phyloP scores from a whole-genome alignment of 768 basidiomycete genomes.

The Psilocybe azurescens region DNA sequence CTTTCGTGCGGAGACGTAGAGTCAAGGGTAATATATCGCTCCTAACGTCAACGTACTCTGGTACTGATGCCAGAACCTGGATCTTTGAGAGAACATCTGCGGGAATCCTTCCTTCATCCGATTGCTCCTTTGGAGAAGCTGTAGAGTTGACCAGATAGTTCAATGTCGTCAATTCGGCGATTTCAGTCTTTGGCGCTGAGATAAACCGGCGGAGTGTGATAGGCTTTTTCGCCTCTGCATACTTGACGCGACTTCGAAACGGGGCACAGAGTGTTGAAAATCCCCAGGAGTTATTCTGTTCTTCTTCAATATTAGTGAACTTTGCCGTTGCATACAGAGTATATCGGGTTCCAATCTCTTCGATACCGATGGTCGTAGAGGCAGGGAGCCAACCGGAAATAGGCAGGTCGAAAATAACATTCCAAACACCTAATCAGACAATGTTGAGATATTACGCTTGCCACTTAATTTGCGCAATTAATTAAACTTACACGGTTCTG shows the following conservation, averaged over 20 bases:
- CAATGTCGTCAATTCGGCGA: conserved; percentile 37
- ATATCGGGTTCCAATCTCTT: conserved; percentile 66
- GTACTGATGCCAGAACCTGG: conserved; percentile 67
- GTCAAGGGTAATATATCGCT: conserved; percentile 56
- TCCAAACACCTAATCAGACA: conserved; percentile 55
- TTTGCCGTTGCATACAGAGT: conserved; percentile 70
- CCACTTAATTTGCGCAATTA: conserved; percentile 13
- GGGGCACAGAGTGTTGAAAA: conserved; percentile 61
- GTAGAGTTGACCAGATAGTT: conserved; percentile 51
- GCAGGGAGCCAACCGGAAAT: conserved; percentile 93
- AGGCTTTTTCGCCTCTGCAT: conserved; percentile 42
- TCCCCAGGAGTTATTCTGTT: conserved; percentile 41
- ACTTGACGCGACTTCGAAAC: conserved; percentile 51
- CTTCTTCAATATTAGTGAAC: conserved; percentile 53
- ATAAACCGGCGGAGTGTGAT: conserved; percentile 62
- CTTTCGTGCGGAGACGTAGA: conserved; percentile 64
- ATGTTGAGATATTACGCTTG: conserved; percentile 3
- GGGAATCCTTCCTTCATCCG: conserved; percentile 45
- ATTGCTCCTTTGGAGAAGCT: conserved; percentile 22
- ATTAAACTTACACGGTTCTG: conserved; percentile 49
- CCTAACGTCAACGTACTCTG: conserved; percentile 54
- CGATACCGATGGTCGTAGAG: conserved; percentile 53
- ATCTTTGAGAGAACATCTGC: conserved; percentile 62
- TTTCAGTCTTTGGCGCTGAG: conserved; percentile 42
- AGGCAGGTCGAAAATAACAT: conserved; percentile 78